Evolutionary conservation across 352 stramenopile genomes (phyloP), one percentile per base, ranked within the genome.

Genomic region (Pythium angustatum): DNA sequence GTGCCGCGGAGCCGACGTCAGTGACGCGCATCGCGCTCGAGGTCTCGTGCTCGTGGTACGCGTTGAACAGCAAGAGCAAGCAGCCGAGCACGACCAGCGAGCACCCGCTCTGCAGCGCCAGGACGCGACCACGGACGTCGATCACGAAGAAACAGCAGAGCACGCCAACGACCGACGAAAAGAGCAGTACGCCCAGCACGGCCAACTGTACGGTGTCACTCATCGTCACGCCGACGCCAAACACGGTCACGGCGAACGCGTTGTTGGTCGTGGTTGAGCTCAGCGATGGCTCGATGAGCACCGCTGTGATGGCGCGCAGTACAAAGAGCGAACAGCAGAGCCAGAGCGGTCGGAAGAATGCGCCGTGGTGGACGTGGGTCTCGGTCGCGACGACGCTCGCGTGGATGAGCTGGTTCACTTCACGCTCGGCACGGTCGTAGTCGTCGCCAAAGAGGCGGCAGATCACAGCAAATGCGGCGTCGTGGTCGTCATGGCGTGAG

Each of bases 361-460:
- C 83, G 31, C 77, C 71, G 55, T 83, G 81, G 59, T 89, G 78
- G 28, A 71, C 71, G 47, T 73, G 69, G 17, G 83, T 77, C 38
- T 81, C 76, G 14, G 58, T 58, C n/a, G 79, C 82, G 26, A 92
- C 72, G 33, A 88, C 68, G 50, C 81, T 80, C 10, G 83, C 83
- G 48, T 94, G 83, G 38, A 94, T 84, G 62, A 94, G 79, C 5
- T 77, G 68, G 60, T 94, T 94, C 15, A 89, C 74, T 36, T 90
- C 73, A 40, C 81, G 68, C 53, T 94, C 83, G 2, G 83, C 85
- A 41, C 73, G 75, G 21, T 73, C 64, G 56, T 83, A 79, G 58
- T 85, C 68, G 7, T 72, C 58, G 33, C 75, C 66, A 57, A 81
- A 88, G 9, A 94, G 74, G 52, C 72, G 68, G 17, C 73, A 76